Evolutionary conservation across 2,329 filamentous ascomycete genomes (phyloP).

Genomic region (Trichothecium sympodiale): DNA sequence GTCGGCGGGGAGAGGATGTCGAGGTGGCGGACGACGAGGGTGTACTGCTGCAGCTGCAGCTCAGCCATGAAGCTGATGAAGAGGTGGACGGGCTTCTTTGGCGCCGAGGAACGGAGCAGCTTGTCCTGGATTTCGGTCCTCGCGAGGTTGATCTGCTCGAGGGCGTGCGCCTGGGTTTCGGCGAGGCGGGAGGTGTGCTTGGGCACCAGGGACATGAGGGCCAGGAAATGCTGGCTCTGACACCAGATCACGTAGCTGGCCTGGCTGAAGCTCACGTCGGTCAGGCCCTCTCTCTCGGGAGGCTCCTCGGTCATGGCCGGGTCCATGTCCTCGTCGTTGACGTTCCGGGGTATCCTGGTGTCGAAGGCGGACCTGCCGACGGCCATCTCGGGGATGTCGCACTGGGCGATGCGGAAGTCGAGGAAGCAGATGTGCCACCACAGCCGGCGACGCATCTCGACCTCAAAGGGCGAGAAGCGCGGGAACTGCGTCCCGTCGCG

Average conservation of each 20-base stretch:
- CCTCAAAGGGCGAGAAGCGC: constrained; percentile 49
- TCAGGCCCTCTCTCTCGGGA: constrained; percentile 28
- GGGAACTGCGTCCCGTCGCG: constrained; percentile 44
- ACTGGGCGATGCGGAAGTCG: constrained; percentile 44
- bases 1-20: constrained; percentile 30
- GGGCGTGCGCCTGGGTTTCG: constrained; percentile 13
- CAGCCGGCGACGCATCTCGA: constrained; percentile 52
- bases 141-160: too few relatives aligned
- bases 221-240: background rate
- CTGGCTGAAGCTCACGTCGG: background rate
- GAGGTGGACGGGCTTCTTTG: constrained; percentile 25
- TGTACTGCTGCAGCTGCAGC: too few relatives aligned
- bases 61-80: too few relatives aligned
- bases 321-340: too few relatives aligned
- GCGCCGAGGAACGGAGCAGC: too few relatives aligned
- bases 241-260: constrained; percentile 2
- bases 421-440: constrained; percentile 55
- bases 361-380: constrained; percentile 38
- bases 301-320: constrained; percentile 44
- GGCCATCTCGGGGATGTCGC: constrained; percentile 41
- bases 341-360: constrained; percentile 42
- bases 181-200: too few relatives aligned
- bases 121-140: too few relatives aligned
- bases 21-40: constrained; percentile 41
- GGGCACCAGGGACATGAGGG: constrained; percentile 22